These are phyloP conservation scores for Pelargonium myrrhifolium DNA, from an alignment of 441 rosid species.

Conservation along the genomic window DNA sequence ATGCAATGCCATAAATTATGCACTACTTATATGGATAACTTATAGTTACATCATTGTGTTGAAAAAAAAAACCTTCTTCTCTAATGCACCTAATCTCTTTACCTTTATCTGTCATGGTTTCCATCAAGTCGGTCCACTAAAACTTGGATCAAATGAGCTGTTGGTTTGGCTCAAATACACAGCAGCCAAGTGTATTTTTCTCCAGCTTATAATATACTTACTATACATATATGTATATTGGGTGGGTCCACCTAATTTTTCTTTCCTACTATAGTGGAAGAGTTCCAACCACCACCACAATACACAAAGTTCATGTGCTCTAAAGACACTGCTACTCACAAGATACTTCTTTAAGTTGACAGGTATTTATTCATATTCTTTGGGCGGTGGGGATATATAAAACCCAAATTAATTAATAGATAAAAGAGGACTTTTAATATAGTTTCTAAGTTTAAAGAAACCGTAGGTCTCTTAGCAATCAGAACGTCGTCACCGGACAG, in stretches of 20 bases:
- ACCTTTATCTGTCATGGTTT: neutral
- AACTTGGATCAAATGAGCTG: neutral
- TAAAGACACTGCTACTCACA: neutral
- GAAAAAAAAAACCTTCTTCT: neutral
- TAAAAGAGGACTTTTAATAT: neutral
- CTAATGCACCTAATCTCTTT: neutral
- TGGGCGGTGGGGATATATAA: neutral
- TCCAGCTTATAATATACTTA: neutral
- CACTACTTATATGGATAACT: neutral
- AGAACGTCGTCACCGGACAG: too few species aligned
- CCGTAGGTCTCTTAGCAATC: too few species aligned
- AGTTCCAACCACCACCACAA: neutral
- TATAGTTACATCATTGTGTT: neutral
- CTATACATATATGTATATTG: neutral
- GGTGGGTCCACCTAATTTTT: neutral
- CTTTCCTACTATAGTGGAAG: neutral
- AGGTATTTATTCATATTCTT: neutral
- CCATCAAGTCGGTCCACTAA: neutral
- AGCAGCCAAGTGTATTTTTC: neutral
- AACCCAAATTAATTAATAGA: neutral
- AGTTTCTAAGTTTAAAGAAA: neutral
- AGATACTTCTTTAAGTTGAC: neutral
- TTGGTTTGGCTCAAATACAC: neutral
- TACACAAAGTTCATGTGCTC: neutral
- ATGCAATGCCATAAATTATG: neutral